Conservation (phyloP, 73 alveolate genomes). For the Loxodes magnus region DNA sequence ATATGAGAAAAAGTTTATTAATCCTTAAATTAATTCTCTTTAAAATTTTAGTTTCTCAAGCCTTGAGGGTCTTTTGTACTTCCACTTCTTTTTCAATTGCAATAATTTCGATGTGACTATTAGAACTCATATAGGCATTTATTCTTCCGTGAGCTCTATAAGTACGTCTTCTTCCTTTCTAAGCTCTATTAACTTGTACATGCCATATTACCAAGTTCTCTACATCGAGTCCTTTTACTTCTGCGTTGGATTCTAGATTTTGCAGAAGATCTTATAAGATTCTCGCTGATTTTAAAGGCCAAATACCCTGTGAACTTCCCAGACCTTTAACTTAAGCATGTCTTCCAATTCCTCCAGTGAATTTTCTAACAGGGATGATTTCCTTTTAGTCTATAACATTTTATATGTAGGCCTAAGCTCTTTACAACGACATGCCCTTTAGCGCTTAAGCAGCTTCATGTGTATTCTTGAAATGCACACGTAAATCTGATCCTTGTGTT, state of each 20-base stretch:
- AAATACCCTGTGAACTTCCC: slow-evolving; percentile 76
- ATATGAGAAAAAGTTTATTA: too few relatives aligned
- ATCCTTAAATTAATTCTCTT: too few relatives aligned
- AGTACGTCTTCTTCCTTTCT: slow-evolving; percentile 91
- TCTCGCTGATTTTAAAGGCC: slow-evolving; percentile 86
- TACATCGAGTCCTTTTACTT: slow-evolving; percentile 60
- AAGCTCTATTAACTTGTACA: slow-evolving; percentile 82
- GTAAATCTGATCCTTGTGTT: slow-evolving; percentile 61
- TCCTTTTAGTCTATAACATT: slow-evolving; percentile 79
- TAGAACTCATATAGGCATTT: slow-evolving; percentile 15
- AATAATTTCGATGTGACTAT: not conserved
- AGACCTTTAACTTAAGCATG: slow-evolving; percentile 66
- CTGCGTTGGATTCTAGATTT: slow-evolving; percentile 79
- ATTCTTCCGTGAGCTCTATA: slow-evolving; percentile 97
- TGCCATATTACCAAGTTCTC: slow-evolving; percentile 71
- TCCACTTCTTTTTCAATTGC: slow-evolving; percentile 6
- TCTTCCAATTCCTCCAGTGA: slow-evolving; percentile 74
- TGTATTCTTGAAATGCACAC: slow-evolving; percentile 78
- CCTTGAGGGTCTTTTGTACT: slow-evolving; percentile 1
- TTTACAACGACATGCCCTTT: slow-evolving; percentile 72
- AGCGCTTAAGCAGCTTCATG: slow-evolving; percentile 42
- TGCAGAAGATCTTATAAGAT: slow-evolving; percentile 57
- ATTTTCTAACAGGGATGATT: slow-evolving; percentile 82
- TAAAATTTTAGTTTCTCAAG: too few relatives aligned
- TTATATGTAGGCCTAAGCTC: slow-evolving; percentile 76